Evolutionary conservation across 768 basidiomycete genomes (phyloP), one percentile per base, ranked within the genome.

Genomic region (Strobilomyces dryophilus): DNA sequence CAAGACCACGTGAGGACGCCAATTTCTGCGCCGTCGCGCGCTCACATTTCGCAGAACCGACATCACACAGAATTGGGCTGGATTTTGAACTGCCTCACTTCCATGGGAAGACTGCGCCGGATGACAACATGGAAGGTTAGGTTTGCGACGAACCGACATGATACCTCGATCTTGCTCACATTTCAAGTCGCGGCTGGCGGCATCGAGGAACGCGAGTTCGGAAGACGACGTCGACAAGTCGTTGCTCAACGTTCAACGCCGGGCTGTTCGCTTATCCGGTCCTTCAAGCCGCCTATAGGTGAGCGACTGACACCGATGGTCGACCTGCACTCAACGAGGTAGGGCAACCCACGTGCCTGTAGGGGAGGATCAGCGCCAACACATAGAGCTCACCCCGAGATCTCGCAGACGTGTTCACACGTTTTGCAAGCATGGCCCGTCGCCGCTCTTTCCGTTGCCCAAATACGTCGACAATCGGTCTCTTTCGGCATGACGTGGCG

Each of bases 281-380:
- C 12, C 76, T 98, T 0, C 94, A 97, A 75, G 91, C 92, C 0
- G 95, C 94, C 27, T 27, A 27, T 27, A 6, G 29, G 3, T 24
- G 29, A 51, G 80, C 46, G 32, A 5, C 53, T 40, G 1, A 8
- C 18, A 21, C 5, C 32, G 24, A 37, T 32, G 17, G 1, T 39
- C n/a, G n/a, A 32, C 18, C 1, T 14, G 8, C 7, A 11, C 45
- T 48, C 12, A 47, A 42, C 21, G 18, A 14, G 8, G 8, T 1
- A 92, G 94, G 60, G 82, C 93, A 2, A 95, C 93, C 0, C 89
- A 94, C 66, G 89, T 98, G 1, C 95, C 95, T 0, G 95, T 98
- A 5, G 95, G 95, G 26, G 94, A 98, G 63, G 95, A 98, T 67
- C 95, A 98, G 65, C 82, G 83, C 20, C 95, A 98, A 72, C 95